A percentile compares a stretch with the other conserved stretches of the same genome.
Evolutionary conservation across 2,329 filamentous ascomycete genomes (phyloP).

Genomic region (Tolypocladium sp.): DNA sequence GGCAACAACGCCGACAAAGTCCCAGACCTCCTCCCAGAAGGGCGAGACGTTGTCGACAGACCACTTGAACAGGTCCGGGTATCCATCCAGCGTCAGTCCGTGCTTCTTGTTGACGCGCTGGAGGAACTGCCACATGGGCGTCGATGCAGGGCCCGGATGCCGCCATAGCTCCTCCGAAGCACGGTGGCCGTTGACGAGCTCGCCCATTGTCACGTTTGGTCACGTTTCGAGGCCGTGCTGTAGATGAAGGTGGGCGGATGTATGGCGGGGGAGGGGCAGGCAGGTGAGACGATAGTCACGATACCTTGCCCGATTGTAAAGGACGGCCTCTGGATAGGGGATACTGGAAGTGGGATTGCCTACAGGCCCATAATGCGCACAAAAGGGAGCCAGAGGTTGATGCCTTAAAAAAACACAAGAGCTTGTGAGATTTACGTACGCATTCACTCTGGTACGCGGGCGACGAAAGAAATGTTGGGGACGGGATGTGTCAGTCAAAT

Average conservation of each 20-base stretch:
- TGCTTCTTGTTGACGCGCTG: constrained; percentile 60
- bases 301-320: background rate
- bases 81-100: constrained; percentile 51
- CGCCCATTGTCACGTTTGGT: constrained; percentile 5
- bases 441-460: background rate
- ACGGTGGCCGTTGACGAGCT: constrained; percentile 2
- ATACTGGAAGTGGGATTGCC: background rate
- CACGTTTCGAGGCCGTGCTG: background rate
- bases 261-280: constrained; percentile 5
- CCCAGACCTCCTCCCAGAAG: constrained; percentile 85
- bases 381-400: background rate
- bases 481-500: background rate
- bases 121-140: constrained; percentile 65
- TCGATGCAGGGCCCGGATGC: constrained; percentile 56
- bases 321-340: background rate
- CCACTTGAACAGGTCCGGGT: constrained; percentile 75
- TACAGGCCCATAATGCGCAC: background rate
- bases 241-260: background rate
- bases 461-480: background rate
- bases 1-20: constrained; percentile 67
- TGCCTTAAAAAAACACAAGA: too few species aligned
- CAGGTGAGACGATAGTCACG: background rate
- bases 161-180: constrained; percentile 54
- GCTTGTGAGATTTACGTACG: background rate
- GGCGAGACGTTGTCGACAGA: constrained; percentile 64